Evolutionary conservation across 2,329 filamentous ascomycete species (phyloP), one percentile per base, ranked within the genome.

Genomic region (Bimuria novae-zelandiae): DNA sequence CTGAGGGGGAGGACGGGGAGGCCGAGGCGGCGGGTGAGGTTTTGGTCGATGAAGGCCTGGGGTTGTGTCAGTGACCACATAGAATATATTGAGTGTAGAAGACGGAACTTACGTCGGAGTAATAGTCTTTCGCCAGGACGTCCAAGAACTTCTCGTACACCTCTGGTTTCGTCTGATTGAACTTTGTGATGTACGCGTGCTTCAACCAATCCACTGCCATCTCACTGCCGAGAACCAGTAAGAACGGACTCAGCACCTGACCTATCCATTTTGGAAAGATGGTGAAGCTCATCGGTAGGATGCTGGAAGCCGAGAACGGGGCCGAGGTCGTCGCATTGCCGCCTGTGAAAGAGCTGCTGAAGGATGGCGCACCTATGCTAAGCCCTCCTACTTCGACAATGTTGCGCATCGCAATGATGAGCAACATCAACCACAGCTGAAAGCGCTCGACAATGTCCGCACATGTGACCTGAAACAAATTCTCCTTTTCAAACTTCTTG

Each of bases 401-500:
- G 68, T 99, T 99, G 49, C 94, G 89, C 73, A 96, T 88, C 7
- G 91, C 94, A 56, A 99, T 97, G 68, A 99, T 97, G 58, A 94
- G 83, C 1, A 99, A 82, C 88, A 99, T 97, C 41, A 99, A 84
- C 91, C 93, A 97, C 1, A 99, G 83, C 68, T 99, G 94, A 66
- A 99, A 99, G 1, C 94, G 86, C 75, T 99, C 94, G 1, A 99
- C 94, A 29, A 99, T 88, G 70, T 99, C 94, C 3, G 94, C 93
- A 61, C 94, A 99, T 0, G 93, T 96, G 12, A 99, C 81, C 72
- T 99, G 94, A 70, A 99, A 99, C 0, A 96, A 79, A 61, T 96
- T 97, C 69, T 99, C 94, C 72, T 97, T 97, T 66, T 99, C 94
- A 59, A 97, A 96, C 55, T 93, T 94, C 78, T 99, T 97, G 80